Evolutionary conservation across 148 eudicot genomes (phyloP).

Genomic region (Silene latifolia): DNA sequence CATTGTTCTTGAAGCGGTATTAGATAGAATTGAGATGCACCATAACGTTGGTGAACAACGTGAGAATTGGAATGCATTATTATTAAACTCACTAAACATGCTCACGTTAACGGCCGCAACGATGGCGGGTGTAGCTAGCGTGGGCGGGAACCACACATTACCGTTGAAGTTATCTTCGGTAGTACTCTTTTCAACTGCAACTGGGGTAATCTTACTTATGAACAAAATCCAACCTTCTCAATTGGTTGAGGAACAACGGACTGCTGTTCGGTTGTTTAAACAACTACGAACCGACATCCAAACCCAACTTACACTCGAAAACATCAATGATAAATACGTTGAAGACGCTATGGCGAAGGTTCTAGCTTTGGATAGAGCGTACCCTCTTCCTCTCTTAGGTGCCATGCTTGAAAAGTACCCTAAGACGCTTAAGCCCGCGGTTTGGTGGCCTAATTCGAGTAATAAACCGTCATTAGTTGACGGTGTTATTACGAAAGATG

Average conservation of each 20-base stretch:
- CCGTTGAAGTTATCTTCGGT: slow-evolving; percentile 44
- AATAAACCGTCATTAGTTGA: background rate
- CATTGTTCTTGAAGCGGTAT: slow-evolving; percentile 42
- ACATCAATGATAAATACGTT: slow-evolving; percentile 28
- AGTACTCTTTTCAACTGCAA: slow-evolving; percentile 44
- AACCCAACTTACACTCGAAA: slow-evolving; percentile 25
- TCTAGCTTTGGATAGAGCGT: slow-evolving; percentile 51
- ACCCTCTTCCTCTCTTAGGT: slow-evolving; percentile 61
- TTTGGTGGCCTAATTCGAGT: slow-evolving; percentile 45
- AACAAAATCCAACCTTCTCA: slow-evolving; percentile 80
- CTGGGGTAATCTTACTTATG: slow-evolving; percentile 48
- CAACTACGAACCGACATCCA: slow-evolving; percentile 37
- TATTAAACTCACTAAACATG: slow-evolving; percentile 56
- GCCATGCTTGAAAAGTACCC: slow-evolving; percentile 68
- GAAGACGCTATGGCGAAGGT: slow-evolving; percentile 42
- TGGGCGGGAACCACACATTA: background rate
- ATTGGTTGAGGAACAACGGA: slow-evolving; percentile 66
- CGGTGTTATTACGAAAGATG: no score
- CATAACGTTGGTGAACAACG: slow-evolving; percentile 52
- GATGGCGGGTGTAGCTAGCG: slow-evolving; percentile 42
- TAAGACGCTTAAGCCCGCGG: slow-evolving; percentile 34
- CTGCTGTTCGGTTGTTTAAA: slow-evolving; percentile 50
- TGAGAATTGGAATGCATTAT: slow-evolving; percentile 56
- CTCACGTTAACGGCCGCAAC: slow-evolving; percentile 60
- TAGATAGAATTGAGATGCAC: slow-evolving; percentile 74